phyloP scores from a whole-genome alignment of 1,139 yeast genomes.

The Saccharomyces hybrid region DNA sequence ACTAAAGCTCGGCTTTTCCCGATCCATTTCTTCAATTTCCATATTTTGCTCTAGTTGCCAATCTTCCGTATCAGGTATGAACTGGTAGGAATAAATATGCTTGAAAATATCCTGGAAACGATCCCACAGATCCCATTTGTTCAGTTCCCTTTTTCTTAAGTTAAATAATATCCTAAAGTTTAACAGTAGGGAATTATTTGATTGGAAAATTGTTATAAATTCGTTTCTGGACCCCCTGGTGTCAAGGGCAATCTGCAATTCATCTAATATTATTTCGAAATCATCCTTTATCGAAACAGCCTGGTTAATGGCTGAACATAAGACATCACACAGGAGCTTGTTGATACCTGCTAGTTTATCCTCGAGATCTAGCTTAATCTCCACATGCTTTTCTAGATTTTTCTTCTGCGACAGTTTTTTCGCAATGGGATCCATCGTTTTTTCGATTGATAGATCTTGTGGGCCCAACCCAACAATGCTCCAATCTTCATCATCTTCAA shows the following conservation, averaged over 20 bases:
- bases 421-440: slow-evolving; percentile 18
- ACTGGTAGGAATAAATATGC: slow-evolving; percentile 16
- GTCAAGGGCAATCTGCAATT: slow-evolving; percentile 21
- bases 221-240: slow-evolving; percentile 24
- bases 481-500: slow-evolving; percentile 32
- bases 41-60: slow-evolving; percentile 12
- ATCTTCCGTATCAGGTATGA: slow-evolving; percentile 13
- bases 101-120: slow-evolving; percentile 18
- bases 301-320: slow-evolving; percentile 7
- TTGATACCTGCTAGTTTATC: slow-evolving; percentile 25
- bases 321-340: slow-evolving; percentile 15
- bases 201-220: slow-evolving; percentile 23
- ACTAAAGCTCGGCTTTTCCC: neutral
- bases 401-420: slow-evolving; percentile 25
- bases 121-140: slow-evolving; percentile 19
- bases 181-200: slow-evolving; percentile 22
- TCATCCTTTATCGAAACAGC: slow-evolving; percentile 13
- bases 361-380: slow-evolving; percentile 21
- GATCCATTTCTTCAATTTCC: neutral
- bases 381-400: slow-evolving; percentile 25
- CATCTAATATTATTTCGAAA: slow-evolving; percentile 25
- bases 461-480: slow-evolving; percentile 29
- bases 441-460: slow-evolving; percentile 23
- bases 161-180: slow-evolving; percentile 26
- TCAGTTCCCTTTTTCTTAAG: slow-evolving; percentile 15